Evolutionary conservation across 2,329 filamentous ascomycete species (phyloP).

Genomic region (Claviceps spartinae): DNA sequence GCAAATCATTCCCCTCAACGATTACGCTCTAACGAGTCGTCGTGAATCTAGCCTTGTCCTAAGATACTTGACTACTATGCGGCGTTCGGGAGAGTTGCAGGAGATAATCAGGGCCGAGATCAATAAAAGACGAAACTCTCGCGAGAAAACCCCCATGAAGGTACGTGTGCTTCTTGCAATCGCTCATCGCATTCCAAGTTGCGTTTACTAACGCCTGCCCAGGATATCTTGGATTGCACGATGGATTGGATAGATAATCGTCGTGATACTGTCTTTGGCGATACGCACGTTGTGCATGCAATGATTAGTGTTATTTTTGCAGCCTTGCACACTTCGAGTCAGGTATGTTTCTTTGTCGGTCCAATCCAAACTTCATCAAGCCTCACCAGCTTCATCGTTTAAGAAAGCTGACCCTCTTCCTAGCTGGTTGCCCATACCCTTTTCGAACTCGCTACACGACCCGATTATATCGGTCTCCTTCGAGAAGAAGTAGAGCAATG

Average conservation of each 20-base stretch:
- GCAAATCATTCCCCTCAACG: not conserved
- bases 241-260: slow-evolving; percentile 7
- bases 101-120: slow-evolving; percentile 5
- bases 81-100: slow-evolving; percentile 1
- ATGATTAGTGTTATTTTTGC: slow-evolving; percentile 8
- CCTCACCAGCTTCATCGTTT: not conserved
- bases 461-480: slow-evolving; percentile 4
- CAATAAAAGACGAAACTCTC: not conserved
- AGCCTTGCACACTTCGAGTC: slow-evolving; percentile 8
- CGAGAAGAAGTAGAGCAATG: slow-evolving; percentile 6
- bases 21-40: not conserved
- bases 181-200: not conserved
- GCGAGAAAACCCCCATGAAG: slow-evolving; percentile 5
- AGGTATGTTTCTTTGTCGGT: slow-evolving; percentile 1
- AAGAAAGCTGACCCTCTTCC: not conserved
- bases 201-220: not conserved
- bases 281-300: slow-evolving; percentile 5
- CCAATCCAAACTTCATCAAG: too few relatives aligned
- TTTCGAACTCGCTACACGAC: slow-evolving; percentile 8
- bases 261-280: not conserved
- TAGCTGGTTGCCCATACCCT: slow-evolving; percentile 4
- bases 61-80: slow-evolving; percentile 1
- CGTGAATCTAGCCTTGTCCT: slow-evolving; percentile 1
- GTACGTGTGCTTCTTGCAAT: not conserved
- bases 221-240: slow-evolving; percentile 8